Evolutionary conservation across 2,329 filamentous ascomycete genomes (phyloP), one percentile per base, ranked within the genome.

Genomic region (Mycosphaerella sp.): DNA sequence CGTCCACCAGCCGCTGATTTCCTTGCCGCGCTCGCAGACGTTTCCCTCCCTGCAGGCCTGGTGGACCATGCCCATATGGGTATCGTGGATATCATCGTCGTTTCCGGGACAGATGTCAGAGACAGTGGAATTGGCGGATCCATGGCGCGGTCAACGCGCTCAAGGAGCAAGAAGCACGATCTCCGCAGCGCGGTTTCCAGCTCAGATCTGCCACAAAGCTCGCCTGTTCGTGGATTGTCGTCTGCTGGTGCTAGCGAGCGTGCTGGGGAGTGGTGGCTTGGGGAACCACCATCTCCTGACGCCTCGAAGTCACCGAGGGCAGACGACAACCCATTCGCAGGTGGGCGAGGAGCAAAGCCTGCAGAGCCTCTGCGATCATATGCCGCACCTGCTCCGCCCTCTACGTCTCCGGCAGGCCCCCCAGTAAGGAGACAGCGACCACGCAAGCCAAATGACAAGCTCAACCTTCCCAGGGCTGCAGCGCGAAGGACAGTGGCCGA

Each of bases 31-130:
- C 60, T 78, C 10, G 66, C 72, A 2, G 57, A 53, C 2, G 61
- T 75, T 54, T 42, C 59, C 2, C 69, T 76, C 59, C 75, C 74
- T 4, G 56, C 66, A 1, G 56, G 60, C 2, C 49, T 74, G 4
- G 29, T 56, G 1, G 36, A 58, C 7, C 64, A 64, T 8, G 63
- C 64, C 4, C 64, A 63, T 1, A 70, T 66, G 8, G 63, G 56
- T 14, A 60, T 64, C 31, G 66, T 70, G 14, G 67, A 64, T 51
- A 47, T 66, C 17, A 47, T 67, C 34, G 53, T 66, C 39, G 66
- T 59, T 2, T 54, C 64, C 26, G 67, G 67, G 11, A 55, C 49
- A 21, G 67, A 66, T 32, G 56, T 47, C 34, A 69, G 68, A 49
- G 59, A 60, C 47, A 59, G 56, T 26, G 59, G 64, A 1, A 48